Evolutionary conservation across 2,329 filamentous ascomycete species (phyloP).

Genomic region (Geoglossum cookeanum): DNA sequence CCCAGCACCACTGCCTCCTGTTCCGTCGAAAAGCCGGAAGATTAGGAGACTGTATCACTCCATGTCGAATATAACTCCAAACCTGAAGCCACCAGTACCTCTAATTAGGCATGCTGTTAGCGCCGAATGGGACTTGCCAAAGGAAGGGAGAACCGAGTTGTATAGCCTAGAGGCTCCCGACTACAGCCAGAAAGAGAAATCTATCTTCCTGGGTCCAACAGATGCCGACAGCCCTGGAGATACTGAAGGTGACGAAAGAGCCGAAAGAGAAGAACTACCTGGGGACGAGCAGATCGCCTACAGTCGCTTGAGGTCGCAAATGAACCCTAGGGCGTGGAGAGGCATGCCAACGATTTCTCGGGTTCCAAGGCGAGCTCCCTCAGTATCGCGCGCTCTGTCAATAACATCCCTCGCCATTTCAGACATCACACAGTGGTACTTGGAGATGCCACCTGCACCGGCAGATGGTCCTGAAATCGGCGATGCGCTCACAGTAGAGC

Average conservation of each 20-base stretch:
- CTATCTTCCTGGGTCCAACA: neutral
- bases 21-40: slow-evolving; percentile 2
- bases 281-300: neutral
- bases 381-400: neutral
- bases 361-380: neutral
- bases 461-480: neutral
- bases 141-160: neutral
- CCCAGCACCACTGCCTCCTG: slow-evolving; percentile 9
- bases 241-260: neutral
- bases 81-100: neutral
- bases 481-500: neutral
- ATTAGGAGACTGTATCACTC: neutral
- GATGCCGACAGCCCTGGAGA: neutral
- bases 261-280: neutral
- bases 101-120: neutral
- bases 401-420: slow-evolving; percentile 2
- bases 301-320: neutral
- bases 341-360: neutral
- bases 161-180: neutral
- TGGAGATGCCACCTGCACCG: slow-evolving; percentile 3
- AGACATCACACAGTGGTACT: slow-evolving; percentile 5
- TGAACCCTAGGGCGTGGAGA: neutral
- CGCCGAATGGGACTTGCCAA: neutral
- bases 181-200: neutral
- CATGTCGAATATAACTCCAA: neutral